Evolutionary conservation across 2,329 filamentous ascomycete genomes (phyloP), one percentile per base, ranked within the genome.

Genomic region (Diaporthe sp.): DNA sequence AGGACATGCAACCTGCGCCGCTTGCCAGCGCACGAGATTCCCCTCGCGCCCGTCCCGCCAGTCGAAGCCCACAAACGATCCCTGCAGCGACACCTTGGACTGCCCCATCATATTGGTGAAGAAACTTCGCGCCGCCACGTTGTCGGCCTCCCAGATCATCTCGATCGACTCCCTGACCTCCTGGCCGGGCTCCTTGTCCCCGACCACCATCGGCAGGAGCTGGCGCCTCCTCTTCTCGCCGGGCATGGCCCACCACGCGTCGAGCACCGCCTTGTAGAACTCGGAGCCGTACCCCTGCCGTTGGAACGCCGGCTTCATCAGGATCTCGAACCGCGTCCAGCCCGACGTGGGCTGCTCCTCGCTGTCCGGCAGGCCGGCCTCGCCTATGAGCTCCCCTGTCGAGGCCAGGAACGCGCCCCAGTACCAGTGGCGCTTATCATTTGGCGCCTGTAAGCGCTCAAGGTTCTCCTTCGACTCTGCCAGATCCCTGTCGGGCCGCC

Each of bases 301-400:
- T 44, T 63, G 66, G 44, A 63, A 68, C 7, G 17, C 13, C 2
- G 73, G 61, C 50, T 70, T 70, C 4, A 76, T 44, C 51, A 76
- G 58, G 42, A 76, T 44, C 50, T 75, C 73, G 25, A 56, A 37
- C 63, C 68, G 47, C 30, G 75, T 61, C 70, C 73, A 76, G 7
- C 75, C 75, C 19, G 75, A 76, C 10, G 65, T 71, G 0, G 70
- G 56, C 63, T 61, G 53, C 39, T 65, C 30, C 35, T 70, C 55
- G 27, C 35, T 65, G 37, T 75, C 70, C 1, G 72, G 58, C 1
- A 81, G 73, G 9, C 80, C 80, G 53, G 78, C 78, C 70, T 82
- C 80, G 35, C 80, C 80, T 13, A 82, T 78, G 9, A 81, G 71
- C 72, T 79, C 79, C 3, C 78, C 79, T 2, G 78, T 79, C 1